Evolutionary conservation across 1,284 basidiomycete species (phyloP).

Genomic region (Hemileia vastatrix): DNA sequence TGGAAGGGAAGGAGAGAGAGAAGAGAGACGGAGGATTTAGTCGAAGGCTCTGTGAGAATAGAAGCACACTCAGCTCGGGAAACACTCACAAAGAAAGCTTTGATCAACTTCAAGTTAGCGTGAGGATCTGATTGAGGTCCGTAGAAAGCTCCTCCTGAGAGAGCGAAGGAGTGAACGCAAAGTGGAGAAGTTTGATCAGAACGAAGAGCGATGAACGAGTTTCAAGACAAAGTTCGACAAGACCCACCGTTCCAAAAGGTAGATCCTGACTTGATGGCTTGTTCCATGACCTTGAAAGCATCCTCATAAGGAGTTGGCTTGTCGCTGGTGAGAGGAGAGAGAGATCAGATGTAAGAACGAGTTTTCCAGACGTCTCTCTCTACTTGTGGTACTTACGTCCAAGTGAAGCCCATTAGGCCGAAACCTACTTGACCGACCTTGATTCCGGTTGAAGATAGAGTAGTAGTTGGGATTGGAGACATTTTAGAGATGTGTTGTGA

Average conservation of each 20-base stretch:
- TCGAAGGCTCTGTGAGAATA: no score
- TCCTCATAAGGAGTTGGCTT: slow-evolving; percentile 25
- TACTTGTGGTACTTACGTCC: slow-evolving; percentile 14
- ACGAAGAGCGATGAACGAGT: neutral
- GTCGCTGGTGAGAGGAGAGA: neutral
- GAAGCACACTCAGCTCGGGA: neutral
- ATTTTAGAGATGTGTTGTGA: no score
- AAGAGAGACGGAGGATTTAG: neutral
- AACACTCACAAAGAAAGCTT: slow-evolving; percentile 30
- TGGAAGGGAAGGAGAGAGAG: neutral
- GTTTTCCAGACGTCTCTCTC: slow-evolving; percentile 10
- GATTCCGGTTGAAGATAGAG: no score
- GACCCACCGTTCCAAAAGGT: slow-evolving; percentile 28
- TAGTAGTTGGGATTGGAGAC: no score
- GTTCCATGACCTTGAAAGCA: slow-evolving; percentile 31
- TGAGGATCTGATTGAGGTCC: no score
- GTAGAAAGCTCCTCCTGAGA: no score
- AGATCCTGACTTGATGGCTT: slow-evolving; percentile 29
- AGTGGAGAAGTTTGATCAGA: neutral
- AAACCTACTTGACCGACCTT: no score
- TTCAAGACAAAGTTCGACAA: neutral
- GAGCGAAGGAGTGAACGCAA: neutral
- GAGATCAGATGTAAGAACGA: neutral
- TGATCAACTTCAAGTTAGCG: no score
- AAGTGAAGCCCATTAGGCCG: slow-evolving; percentile 36